These are phyloP conservation scores for Aspergillus bridgeri DNA, from an alignment of 495 filamentous ascomycete species.

Conservation along the genomic window DNA sequence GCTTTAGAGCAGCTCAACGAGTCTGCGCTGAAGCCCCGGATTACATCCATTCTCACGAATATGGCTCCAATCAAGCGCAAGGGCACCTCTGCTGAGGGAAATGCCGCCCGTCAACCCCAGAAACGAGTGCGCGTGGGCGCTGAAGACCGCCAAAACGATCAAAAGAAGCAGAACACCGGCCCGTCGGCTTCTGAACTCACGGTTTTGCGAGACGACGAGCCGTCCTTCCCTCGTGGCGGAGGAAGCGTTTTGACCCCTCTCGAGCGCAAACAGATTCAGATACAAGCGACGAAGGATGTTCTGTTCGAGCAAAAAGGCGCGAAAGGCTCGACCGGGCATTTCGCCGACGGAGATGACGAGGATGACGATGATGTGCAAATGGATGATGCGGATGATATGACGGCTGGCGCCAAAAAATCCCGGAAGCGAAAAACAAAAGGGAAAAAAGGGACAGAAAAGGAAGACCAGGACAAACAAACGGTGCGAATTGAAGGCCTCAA, in stretches of 20 bases:
- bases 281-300: conserved; percentile 88
- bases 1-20: conserved; percentile 28
- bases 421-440: conserved; percentile 46
- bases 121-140: conserved; percentile 46
- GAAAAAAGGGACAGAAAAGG: conserved; percentile 45
- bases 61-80: conserved; percentile 57
- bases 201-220: conserved; percentile 71
- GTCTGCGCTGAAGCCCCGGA: conserved; percentile 16
- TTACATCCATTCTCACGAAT: conserved; percentile 2
- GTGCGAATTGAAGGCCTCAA: conserved; percentile 82
- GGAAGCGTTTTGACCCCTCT: conserved; percentile 86
- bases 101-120: conserved; percentile 36
- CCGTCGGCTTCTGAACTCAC: conserved; percentile 44
- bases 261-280: conserved; percentile 93
- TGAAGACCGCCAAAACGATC: conserved; percentile 35
- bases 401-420: conserved; percentile 46
- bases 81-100: conserved; percentile 39
- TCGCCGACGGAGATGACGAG: conserved; percentile 41
- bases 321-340: conserved; percentile 42
- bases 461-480: conserved; percentile 47
- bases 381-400: conserved; percentile 38
- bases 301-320: conserved; percentile 79
- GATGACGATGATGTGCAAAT: conserved; percentile 47
- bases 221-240: conserved; percentile 87
- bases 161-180: conserved; percentile 32